phyloP scores from a whole-genome alignment of 208 protist species.

The Crithidia thermophila region DNA sequence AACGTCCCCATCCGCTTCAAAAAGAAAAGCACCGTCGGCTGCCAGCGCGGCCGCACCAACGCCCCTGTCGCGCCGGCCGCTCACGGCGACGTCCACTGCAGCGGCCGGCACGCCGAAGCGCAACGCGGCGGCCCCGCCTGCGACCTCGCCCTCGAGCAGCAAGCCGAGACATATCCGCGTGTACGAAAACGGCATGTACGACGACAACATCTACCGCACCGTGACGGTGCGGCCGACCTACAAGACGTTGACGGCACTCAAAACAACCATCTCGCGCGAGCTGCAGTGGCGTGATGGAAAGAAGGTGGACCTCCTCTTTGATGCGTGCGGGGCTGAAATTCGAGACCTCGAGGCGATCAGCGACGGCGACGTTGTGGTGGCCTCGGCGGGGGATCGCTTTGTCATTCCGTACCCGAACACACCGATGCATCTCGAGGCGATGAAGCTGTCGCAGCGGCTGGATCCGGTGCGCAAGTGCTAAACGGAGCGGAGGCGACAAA shows the following conservation, averaged over 20 bases:
- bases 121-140: neutral
- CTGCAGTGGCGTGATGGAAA: constrained; percentile 81
- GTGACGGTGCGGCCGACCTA: constrained; percentile 85
- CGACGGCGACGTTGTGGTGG: constrained; percentile 77
- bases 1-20: neutral
- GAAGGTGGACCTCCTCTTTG: constrained; percentile 77
- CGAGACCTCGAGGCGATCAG: constrained; percentile 43
- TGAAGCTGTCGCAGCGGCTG: constrained; percentile 44
- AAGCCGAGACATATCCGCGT: constrained; percentile 77
- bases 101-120: neutral
- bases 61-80: too few relatives aligned
- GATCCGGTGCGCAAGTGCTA: constrained; percentile 11
- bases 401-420: constrained; percentile 81
- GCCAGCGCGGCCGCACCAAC: too few relatives aligned
- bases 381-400: constrained; percentile 84
- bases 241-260: constrained; percentile 75
- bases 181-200: constrained; percentile 91
- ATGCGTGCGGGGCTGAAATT: constrained; percentile 77
- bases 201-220: constrained; percentile 68
- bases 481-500: neutral
- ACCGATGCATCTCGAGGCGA: constrained; percentile 64
- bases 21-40: neutral
- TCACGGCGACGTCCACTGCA: too few relatives aligned
- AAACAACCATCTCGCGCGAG: constrained; percentile 77
- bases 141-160: neutral